Base-by-base conservation (phyloP, 495 filamentous ascomycete genomes). In the Staphylotrichum longicolle region DNA sequence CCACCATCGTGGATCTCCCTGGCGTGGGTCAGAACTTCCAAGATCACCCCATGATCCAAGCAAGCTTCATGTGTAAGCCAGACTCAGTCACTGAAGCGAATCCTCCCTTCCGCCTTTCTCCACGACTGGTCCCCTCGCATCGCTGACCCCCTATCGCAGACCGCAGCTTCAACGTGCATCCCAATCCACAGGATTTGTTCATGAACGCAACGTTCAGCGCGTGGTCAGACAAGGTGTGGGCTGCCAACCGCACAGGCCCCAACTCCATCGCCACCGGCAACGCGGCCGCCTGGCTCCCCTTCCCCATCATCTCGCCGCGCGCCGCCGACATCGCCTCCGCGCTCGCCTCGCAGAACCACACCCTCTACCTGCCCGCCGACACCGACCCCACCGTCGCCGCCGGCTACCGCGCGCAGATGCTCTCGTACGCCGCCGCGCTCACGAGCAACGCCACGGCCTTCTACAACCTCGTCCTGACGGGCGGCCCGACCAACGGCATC, bases 11-110 rank as follows among this genome's bases (percentile, higher is more conserved):
- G 4, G 76, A 86, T 57, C 66, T 83, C 0, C 79, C 82, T 0
- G 78, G 82, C 5, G 83, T 86, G 12, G 83, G 83, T 1, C 75
- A 79, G 57, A 84, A 86, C 62, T 80, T 85, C 59, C 83, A 86
- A 58, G 83, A 86, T 54, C 82, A 85, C 53, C 66, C 73, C 3
- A 76, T 77, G 67, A 64, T 78, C 6, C 63, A 63, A 46, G 69
- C 65, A 11, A 56, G 47, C 1, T 71, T 71, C 33, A 56, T 59
- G 11, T 72, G 77, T 76, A 61, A 66, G 75, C 64, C 20, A 27
- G 1, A 27, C 20, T 34, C 8, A 7, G 10, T 15, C 20, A 37
- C 10, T 27, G 20, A 0, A 27, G 20, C 20, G 1, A 27, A 27
- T 27, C 20, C 20, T 27, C 20, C 20, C 20, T 27, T 27, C 20